A percentile compares a stretch with the other conserved stretches of the same genome.
These are phyloP conservation scores for Komagataella ulmi DNA, from an alignment of 805 yeast species.

Conservation along the genomic window DNA sequence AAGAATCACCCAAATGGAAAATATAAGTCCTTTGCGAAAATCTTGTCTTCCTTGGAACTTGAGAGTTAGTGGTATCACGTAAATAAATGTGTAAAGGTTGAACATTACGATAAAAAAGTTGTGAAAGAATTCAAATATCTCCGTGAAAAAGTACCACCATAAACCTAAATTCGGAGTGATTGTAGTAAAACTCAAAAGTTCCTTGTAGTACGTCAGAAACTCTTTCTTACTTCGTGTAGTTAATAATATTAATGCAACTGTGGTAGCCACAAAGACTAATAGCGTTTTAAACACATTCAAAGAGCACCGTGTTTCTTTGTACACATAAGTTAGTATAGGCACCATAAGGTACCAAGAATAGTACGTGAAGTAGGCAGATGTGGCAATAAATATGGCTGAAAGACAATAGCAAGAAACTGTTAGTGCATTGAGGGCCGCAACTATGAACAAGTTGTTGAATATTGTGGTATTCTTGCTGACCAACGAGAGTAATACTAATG, in stretches of 20 bases:
- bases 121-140: slow-evolving; percentile 82
- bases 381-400: slow-evolving; percentile 39
- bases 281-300: not conserved
- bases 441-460: slow-evolving; percentile 45
- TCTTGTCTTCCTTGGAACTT: slow-evolving; percentile 29
- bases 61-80: slow-evolving; percentile 61
- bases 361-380: slow-evolving; percentile 50
- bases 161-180: slow-evolving; percentile 84
- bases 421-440: slow-evolving; percentile 32
- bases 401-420: slow-evolving; percentile 23
- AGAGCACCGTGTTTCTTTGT: slow-evolving; percentile 1
- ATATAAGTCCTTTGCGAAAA: slow-evolving; percentile 10
- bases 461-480: slow-evolving; percentile 55
- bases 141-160: slow-evolving; percentile 98
- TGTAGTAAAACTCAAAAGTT: slow-evolving; percentile 46
- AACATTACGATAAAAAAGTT: slow-evolving; percentile 76
- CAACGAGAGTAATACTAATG: slow-evolving; percentile 57
- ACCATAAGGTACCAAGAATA: slow-evolving; percentile 48
- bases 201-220: slow-evolving; percentile 34
- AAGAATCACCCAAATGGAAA: slow-evolving; percentile 25
- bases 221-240: not conserved
- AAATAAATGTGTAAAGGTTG: slow-evolving; percentile 57
- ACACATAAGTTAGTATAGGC: slow-evolving; percentile 31
- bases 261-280: not conserved
- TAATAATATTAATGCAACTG: slow-evolving; percentile 14